phyloP scores from a whole-genome alignment of 2,329 filamentous ascomycete species.

The Verticillium alfalfae region DNA sequence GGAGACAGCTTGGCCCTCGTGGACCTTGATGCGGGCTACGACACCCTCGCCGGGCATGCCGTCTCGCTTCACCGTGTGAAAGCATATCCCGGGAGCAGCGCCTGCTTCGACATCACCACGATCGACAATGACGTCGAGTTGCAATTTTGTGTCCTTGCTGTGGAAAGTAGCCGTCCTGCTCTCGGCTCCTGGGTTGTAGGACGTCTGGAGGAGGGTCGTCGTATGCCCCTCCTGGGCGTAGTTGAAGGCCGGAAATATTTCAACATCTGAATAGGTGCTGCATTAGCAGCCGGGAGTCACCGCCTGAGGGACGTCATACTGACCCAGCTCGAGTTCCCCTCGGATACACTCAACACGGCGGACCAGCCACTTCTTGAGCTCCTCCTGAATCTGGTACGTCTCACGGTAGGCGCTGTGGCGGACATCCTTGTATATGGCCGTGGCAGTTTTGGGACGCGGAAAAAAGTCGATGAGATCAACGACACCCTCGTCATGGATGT shows the following conservation, averaged over 20 bases:
- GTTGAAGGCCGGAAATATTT: conserved; percentile 68
- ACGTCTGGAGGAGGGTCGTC: conserved; percentile 46
- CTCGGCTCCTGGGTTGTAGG: conserved; percentile 30
- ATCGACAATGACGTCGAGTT: conserved; percentile 64
- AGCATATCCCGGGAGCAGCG: conserved; percentile 42
- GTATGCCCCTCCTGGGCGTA: conserved; percentile 61
- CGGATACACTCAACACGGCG: conserved; percentile 68
- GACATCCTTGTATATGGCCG: conserved; percentile 38
- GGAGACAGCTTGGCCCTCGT: conserved; percentile 63
- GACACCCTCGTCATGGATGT: conserved; percentile 70
- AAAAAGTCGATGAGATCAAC: conserved; percentile 73
- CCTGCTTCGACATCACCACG: conserved; percentile 41
- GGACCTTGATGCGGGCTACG: conserved; percentile 51
- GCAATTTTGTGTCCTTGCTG: conserved; percentile 52
- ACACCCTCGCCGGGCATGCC: conserved; percentile 58
- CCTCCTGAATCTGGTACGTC: conserved; percentile 47
- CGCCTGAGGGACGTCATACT: conserved; percentile 1
- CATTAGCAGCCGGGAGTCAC: background rate
- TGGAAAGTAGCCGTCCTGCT: conserved; percentile 62
- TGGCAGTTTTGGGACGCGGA: conserved; percentile 58
- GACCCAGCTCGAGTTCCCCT: conserved; percentile 56
- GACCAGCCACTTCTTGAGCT: conserved; percentile 66
- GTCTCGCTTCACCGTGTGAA: conserved; percentile 45
- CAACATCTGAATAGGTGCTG: conserved; percentile 41
- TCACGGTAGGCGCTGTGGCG: conserved; percentile 50